phyloP scores from a whole-genome alignment of 2,329 filamentous ascomycete genomes.

The Claviceps paspali region DNA sequence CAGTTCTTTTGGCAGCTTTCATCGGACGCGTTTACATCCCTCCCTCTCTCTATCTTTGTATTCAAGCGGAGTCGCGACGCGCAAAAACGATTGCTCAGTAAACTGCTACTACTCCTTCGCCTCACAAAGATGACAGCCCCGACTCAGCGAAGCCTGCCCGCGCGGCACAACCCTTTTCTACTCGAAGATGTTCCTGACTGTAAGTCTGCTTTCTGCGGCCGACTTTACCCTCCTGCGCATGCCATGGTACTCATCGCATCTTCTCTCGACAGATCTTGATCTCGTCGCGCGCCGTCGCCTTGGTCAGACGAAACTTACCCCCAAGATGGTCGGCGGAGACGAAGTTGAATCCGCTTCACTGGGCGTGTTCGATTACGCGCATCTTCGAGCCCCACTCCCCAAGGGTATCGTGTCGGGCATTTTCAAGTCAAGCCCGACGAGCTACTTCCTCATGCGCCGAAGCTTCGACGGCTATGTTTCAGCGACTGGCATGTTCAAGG shows the following conservation, averaged over 20 bases:
- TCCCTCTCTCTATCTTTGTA: too few species aligned
- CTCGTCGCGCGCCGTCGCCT: constrained; percentile 74
- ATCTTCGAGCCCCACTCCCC: constrained; percentile 81
- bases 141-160: constrained; percentile 35
- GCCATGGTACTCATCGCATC: not conserved
- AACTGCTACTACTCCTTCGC: not conserved
- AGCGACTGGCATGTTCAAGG: constrained; percentile 86
- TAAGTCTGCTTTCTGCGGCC: constrained; percentile 22
- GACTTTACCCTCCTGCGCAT: not conserved
- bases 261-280: constrained; percentile 40
- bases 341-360: constrained; percentile 59
- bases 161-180: constrained; percentile 50
- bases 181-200: constrained; percentile 46
- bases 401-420: constrained; percentile 87
- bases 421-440: constrained; percentile 76
- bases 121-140: constrained; percentile 19
- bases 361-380: constrained; percentile 87
- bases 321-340: constrained; percentile 63
- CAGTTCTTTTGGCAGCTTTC: not conserved
- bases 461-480: constrained; percentile 75
- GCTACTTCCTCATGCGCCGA: constrained; percentile 92
- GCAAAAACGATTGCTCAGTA: too few species aligned
- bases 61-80: constrained; percentile 3
- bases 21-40: not conserved
- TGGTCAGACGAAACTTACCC: constrained; percentile 79